These are phyloP conservation scores for Globisporangium rhizosaccharum DNA, from an alignment of 352 stramenopile genomes.

Conservation along the genomic window DNA sequence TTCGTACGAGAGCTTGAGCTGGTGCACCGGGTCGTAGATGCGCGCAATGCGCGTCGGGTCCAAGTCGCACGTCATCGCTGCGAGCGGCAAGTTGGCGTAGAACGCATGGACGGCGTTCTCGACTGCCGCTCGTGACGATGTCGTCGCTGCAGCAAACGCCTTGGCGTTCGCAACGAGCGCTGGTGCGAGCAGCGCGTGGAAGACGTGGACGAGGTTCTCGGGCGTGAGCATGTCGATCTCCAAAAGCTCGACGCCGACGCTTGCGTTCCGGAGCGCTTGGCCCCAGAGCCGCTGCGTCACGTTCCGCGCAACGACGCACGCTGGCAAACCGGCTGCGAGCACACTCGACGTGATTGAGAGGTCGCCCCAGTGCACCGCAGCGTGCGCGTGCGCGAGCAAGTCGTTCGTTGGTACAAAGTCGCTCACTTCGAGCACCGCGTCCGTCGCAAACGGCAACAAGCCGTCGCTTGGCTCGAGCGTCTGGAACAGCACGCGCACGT, in stretches of 20 bases:
- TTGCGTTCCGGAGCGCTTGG: constrained; percentile 69
- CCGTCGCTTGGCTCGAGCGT: constrained; percentile 55
- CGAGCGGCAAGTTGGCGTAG: constrained; percentile 57
- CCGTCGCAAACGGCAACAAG: constrained; percentile 39
- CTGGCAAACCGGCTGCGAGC: constrained; percentile 87
- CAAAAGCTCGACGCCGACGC: constrained; percentile 78
- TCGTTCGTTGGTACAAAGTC: constrained; percentile 91
- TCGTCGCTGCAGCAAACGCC: constrained; percentile 24
- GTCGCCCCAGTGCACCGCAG: constrained; percentile 76
- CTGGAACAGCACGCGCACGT: constrained; percentile 87
- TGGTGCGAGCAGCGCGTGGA: constrained; percentile 28
- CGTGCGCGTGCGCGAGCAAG: constrained; percentile 20
- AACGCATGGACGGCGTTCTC: constrained; percentile 48
- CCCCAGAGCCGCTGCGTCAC: constrained; percentile 94
- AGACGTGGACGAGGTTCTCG: constrained; percentile 36
- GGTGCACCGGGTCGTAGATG: constrained; percentile 50
- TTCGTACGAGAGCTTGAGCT: constrained; percentile 78
- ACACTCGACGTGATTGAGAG: constrained; percentile 90
- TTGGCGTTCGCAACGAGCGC: constrained; percentile 33
- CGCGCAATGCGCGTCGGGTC: constrained; percentile 55
- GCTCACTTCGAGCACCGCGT: constrained; percentile 70
- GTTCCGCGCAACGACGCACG: constrained; percentile 93
- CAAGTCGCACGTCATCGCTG: constrained; percentile 68
- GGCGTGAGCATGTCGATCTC: constrained; percentile 33
- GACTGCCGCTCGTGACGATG: constrained; percentile 33